Percentiles rank a stretch among this genome's conserved stretches.
Conservation (phyloP, 768 basidiomycete species). For the Boletus edulis region DNA sequence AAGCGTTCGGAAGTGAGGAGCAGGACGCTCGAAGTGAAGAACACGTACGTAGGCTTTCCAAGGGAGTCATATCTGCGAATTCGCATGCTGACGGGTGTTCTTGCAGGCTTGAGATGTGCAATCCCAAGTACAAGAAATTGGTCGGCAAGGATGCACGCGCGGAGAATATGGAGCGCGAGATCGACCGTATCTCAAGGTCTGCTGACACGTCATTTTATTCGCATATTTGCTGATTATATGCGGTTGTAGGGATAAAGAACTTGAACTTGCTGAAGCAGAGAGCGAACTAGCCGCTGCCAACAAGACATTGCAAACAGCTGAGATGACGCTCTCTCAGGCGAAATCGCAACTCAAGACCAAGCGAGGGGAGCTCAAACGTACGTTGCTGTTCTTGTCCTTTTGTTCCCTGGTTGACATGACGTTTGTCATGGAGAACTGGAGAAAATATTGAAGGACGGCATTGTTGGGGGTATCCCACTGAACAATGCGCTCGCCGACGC, state of each 20-base stretch:
- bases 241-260: conserved; percentile 61
- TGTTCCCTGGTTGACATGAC: not conserved
- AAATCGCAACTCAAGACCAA: conserved; percentile 63
- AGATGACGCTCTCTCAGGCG: conserved; percentile 58
- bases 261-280: conserved; percentile 43
- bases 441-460: conserved; percentile 39
- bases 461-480: conserved; percentile 39
- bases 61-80: too few relatives aligned
- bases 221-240: not conserved
- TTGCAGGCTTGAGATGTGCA: conserved; percentile 60
- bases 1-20: conserved; percentile 65
- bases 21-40: conserved; percentile 65
- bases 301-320: conserved; percentile 58
- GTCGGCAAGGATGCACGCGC: conserved; percentile 56
- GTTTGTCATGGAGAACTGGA: conserved; percentile 34
- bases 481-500: conserved; percentile 48
- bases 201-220: too few relatives aligned
- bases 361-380: conserved; percentile 62
- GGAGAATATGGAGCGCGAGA: conserved; percentile 72
- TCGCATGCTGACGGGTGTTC: conserved; percentile 3
- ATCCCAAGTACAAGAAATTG: conserved; percentile 60
- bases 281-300: conserved; percentile 41
- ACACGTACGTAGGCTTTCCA: conserved; percentile 49
- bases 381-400: not conserved
- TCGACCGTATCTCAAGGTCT: conserved; percentile 58